Evolutionary conservation across 1,284 basidiomycete genomes (phyloP).

Genomic region (Cystobasidium slooffiae): DNA sequence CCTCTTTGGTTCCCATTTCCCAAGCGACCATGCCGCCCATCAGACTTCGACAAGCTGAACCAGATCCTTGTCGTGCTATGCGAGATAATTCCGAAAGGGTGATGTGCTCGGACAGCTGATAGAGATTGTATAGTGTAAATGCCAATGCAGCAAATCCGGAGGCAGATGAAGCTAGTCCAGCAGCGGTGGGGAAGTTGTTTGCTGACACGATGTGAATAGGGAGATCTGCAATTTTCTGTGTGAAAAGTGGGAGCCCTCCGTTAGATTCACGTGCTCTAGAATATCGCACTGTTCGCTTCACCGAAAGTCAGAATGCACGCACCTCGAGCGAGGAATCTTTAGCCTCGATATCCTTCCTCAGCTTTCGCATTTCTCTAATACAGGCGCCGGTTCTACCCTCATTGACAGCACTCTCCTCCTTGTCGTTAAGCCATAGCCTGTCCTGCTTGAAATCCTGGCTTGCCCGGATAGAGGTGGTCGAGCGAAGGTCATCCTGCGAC

Average conservation of each 20-base stretch:
- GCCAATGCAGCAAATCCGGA: constrained; percentile 96
- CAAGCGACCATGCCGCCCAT: constrained; percentile 98
- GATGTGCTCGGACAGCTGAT: constrained; percentile 68
- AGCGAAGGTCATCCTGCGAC: constrained; percentile 91
- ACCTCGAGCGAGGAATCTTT: constrained; percentile 49
- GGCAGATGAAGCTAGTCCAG: constrained; percentile 94
- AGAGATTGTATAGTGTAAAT: constrained; percentile 83
- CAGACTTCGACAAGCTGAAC: constrained; percentile 95
- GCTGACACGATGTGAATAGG: constrained; percentile 85
- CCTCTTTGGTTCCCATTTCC: constrained; percentile 72
- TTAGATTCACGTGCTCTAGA: not conserved
- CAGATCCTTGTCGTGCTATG: constrained; percentile 95
- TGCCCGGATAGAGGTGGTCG: constrained; percentile 88
- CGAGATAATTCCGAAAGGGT: constrained; percentile 73
- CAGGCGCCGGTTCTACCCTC: constrained; percentile 81
- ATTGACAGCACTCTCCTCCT: constrained; percentile 82
- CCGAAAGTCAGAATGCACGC: constrained; percentile 46
- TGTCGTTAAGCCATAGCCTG: constrained; percentile 91
- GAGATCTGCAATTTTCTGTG: constrained; percentile 69
- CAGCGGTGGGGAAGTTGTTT: constrained; percentile 99
- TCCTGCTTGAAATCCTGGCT: constrained; percentile 77
- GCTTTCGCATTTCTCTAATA: constrained; percentile 81
- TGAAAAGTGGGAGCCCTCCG: not conserved
- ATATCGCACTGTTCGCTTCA: not conserved
- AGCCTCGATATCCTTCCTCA: constrained; percentile 73